Evolutionary conservation across 78 protist species (phyloP).

Genomic region (Andalucia godoyi): DNA sequence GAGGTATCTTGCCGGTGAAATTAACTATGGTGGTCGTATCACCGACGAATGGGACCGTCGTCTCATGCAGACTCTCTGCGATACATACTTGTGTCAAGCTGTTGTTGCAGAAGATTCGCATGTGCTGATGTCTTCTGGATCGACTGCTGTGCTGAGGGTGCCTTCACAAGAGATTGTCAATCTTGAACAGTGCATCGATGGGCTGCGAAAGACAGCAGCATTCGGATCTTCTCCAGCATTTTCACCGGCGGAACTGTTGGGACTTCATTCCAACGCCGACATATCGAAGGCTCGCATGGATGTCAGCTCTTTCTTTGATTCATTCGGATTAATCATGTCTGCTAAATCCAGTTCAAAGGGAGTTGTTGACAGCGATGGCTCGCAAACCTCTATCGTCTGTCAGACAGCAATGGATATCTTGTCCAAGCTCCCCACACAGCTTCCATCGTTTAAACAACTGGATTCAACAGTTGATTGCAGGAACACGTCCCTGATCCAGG

Average conservation of each 20-base stretch:
- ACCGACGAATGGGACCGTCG: conserved; percentile 30
- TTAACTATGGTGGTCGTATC: conserved; percentile 39
- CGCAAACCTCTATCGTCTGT: too few species aligned
- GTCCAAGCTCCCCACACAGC: background rate
- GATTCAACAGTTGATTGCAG: background rate
- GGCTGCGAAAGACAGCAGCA: too few species aligned
- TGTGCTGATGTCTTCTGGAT: background rate
- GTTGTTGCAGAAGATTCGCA: background rate
- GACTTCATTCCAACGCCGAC: background rate
- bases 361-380: background rate
- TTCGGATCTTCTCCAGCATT: too few species aligned
- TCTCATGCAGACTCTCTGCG: conserved; percentile 2
- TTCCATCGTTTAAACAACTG: too few species aligned
- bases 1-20: conserved; percentile 1
- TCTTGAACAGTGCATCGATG: background rate
- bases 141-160: conserved; percentile 4
- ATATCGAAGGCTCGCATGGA: background rate
- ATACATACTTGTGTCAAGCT: background rate
- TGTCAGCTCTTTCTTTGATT: background rate
- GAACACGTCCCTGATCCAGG: conserved; percentile 23
- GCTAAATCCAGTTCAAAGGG: background rate
- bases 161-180: background rate
- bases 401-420: too few species aligned
- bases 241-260: too few species aligned
- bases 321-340: background rate